phyloP scores from a whole-genome alignment of 2,329 filamentous ascomycete genomes.

The Diaporthe caulivora region DNA sequence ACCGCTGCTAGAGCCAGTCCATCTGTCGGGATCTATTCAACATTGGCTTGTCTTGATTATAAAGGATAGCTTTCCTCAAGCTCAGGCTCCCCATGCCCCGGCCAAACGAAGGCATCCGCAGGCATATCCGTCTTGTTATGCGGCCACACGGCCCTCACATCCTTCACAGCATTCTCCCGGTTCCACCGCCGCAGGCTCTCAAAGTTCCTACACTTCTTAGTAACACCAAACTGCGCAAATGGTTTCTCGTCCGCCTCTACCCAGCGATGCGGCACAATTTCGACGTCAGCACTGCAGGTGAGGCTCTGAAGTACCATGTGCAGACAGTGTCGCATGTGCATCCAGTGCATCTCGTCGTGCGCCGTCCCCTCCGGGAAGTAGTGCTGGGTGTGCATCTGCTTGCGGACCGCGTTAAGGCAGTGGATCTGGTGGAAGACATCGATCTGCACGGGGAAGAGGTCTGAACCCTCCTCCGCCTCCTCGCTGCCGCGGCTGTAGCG shows the following conservation, averaged over 20 bases:
- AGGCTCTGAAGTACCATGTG: slow-evolving; percentile 32
- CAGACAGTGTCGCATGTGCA: slow-evolving; percentile 30
- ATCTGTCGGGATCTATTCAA: not conserved
- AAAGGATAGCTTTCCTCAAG: not conserved
- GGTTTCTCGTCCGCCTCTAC: slow-evolving; percentile 27
- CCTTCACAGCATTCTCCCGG: slow-evolving; percentile 1
- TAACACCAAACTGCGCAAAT: slow-evolving; percentile 32
- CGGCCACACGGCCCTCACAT: not conserved
- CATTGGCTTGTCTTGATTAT: not conserved
- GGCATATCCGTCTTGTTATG: not conserved
- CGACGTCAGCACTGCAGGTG: slow-evolving; percentile 28
- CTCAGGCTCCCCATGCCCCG: not conserved
- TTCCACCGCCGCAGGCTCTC: slow-evolving; percentile 27
- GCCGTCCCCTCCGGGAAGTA: slow-evolving; percentile 24
- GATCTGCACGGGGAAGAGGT: slow-evolving; percentile 12
- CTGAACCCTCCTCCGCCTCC: not conserved
- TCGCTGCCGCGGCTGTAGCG: not conserved
- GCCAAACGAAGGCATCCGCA: not conserved
- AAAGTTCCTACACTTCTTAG: slow-evolving; percentile 31
- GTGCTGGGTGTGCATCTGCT: slow-evolving; percentile 24
- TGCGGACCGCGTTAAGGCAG: slow-evolving; percentile 33
- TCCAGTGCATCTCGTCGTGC: slow-evolving; percentile 12
- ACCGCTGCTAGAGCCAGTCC: not conserved
- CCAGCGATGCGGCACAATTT: slow-evolving; percentile 28
- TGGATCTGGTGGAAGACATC: slow-evolving; percentile 35